Conservation (phyloP, 352 stramenopile genomes). For the Phytopythium litorale region DNA sequence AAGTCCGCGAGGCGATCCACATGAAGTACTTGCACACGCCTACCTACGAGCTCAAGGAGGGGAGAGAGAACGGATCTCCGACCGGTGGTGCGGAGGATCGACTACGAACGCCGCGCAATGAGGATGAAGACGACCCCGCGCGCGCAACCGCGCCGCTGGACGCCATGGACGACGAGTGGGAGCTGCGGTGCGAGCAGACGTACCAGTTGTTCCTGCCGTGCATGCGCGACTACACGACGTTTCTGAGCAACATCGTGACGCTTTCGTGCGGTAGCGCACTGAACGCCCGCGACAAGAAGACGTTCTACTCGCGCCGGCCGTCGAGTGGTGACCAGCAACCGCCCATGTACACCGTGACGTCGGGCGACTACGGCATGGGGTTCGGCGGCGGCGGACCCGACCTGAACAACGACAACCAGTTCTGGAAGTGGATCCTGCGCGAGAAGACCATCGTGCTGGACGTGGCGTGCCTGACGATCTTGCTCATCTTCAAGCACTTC, state of each 20-base stretch:
- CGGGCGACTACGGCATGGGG: slow-evolving; percentile 24
- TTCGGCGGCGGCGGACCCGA: slow-evolving; percentile 20
- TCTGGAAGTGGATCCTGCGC: slow-evolving; percentile 81
- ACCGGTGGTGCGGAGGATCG: slow-evolving; percentile 13
- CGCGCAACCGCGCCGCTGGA: slow-evolving; percentile 35
- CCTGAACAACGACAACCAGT: slow-evolving; percentile 51
- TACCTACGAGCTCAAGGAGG: slow-evolving; percentile 57
- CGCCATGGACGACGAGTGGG: slow-evolving; percentile 69
- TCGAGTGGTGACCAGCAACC: slow-evolving; percentile 37
- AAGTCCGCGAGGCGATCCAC: slow-evolving; percentile 60
- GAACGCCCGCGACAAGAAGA: slow-evolving; percentile 78
- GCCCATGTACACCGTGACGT: slow-evolving; percentile 7
- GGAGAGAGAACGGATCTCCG: slow-evolving; percentile 22
- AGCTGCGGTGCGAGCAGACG: slow-evolving; percentile 53
- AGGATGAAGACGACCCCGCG: background rate
- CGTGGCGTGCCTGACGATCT: slow-evolving; percentile 54
- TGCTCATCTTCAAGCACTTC: slow-evolving; percentile 78
- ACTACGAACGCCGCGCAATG: background rate
- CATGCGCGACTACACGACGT: slow-evolving; percentile 65
- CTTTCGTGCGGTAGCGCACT: slow-evolving; percentile 62
- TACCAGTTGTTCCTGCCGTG: slow-evolving; percentile 73
- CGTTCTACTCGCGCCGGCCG: slow-evolving; percentile 62
- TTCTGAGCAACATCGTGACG: slow-evolving; percentile 63
- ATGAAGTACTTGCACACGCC: slow-evolving; percentile 67
- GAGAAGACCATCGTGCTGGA: slow-evolving; percentile 80